Base-by-base conservation (phyloP, 1,284 basidiomycete genomes). In the Apiotrichum akiyoshidainum region DNA sequence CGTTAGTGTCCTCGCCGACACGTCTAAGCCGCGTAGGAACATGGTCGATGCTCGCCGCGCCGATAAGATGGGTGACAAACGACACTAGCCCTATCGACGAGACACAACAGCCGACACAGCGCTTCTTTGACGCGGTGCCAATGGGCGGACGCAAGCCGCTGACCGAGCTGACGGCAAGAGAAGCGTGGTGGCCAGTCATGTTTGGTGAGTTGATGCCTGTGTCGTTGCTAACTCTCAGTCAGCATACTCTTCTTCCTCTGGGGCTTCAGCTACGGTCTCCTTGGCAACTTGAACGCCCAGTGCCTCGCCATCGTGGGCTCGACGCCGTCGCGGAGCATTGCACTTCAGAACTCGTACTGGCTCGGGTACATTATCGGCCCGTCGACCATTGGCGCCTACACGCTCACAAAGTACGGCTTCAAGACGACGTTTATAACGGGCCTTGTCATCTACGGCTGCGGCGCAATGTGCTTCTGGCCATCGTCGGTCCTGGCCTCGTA, bases 391-490 rank as follows among this genome's bases (percentile, higher is more conserved):
- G 76, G 73, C 19, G 71, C 71, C 51, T 73, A 70, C 61, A 57
- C 69, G 1, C 64, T 78, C 37, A 67, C 65, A 6, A 62, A 64
- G 5, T 49, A 66, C 33, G 74, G 74, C 0, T 78, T 78, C 72
- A 76, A 76, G 60, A 64, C 65, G 41, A 77, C 76, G 5, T 77
- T 78, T 64, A 74, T 78, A 42, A 62, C 70, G 0, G 76, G 76
- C 11, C 67, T 78, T 10, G 67, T 69, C 34, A 68, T 78, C 37
- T 76, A 73, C 54, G 69, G 70, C 0, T 61, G 63, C 44, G 76
- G 75, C 17, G 68, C 73, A 10, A 72, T 78, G 70, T 66, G 72
- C 11, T 78, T 76, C 59, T 78, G 75, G 76, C 76, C 76, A 9
- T 74, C 72, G 11, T 70, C 75, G 0, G 70, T 75, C 12, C 66